Base-by-base conservation (phyloP, 129 eudicot species). In the Escallonia rubra region DNA sequence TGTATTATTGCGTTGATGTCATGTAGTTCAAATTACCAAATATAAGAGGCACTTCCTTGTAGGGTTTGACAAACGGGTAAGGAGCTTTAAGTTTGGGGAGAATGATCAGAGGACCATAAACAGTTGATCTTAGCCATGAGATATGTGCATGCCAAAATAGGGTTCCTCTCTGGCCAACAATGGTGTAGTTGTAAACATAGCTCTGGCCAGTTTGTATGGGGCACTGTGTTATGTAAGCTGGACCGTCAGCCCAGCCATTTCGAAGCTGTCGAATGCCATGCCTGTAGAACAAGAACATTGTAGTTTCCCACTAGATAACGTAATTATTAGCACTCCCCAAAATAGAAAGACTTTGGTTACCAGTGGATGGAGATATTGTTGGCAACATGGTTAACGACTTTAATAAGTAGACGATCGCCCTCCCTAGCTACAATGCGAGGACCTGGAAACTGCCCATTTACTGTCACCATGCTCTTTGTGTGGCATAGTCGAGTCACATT, bases 91-190 rank as follows among this genome's bases (percentile, higher is more conserved):
- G 6, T 9, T 46, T 46, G 50, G 50, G 50, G 50, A 70, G 77
- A 56, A 77, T 77, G 49, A 77, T 77, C 5, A 77, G 44, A 10
- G 81, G 76, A 1, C 81, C 81, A 43, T 77, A 77, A 53, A 77
- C 57, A 9, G 81, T 70, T 0, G 81, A 41, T 43, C 81, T 71
- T 41, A 77, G 63, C 81, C 81, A 77, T 4, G 81, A 77, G 51
- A 77, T 67, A 49, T 78, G 82, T 8, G 86, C 82, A 55, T 81
- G 86, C 86, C 82, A 74, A 38, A 44, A 82, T 15, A 82, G 66
- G 15, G 87, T 82, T 59, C 87, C 84, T 39, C 87, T 68, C 72
- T 82, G 87, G 3, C 87, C 87, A 11, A 72, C 71, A 10, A 78
- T 61, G 40, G 78, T 72, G 74, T 11, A 72, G 23, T 78, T 73